These are phyloP conservation scores for Chaetomium cochliodes DNA, from an alignment of 495 filamentous ascomycete genomes.

Conservation along the genomic window DNA sequence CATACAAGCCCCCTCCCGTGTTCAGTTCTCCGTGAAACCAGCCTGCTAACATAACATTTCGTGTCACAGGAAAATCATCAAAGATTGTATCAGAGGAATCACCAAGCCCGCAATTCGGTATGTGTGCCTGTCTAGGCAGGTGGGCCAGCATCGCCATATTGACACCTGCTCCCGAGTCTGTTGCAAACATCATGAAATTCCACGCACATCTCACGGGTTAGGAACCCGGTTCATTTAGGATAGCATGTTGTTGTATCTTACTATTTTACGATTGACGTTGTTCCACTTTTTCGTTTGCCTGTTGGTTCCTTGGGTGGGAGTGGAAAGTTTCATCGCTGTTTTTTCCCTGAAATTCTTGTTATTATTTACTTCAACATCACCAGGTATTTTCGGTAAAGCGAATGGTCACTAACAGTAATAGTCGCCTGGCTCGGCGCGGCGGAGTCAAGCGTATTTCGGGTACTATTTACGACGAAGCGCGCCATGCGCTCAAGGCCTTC, in stretches of 20 bases:
- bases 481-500: conserved; percentile 52
- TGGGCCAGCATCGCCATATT: neutral
- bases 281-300: too few species aligned
- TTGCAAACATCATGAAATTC: neutral
- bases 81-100: conserved; percentile 63
- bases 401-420: conserved; percentile 47
- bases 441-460: conserved; percentile 72
- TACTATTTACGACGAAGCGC: conserved; percentile 68
- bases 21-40: neutral
- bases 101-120: conserved; percentile 69
- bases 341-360: too few species aligned
- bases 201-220: neutral
- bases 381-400: neutral
- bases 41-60: neutral
- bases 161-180: neutral
- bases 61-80: conserved; percentile 53
- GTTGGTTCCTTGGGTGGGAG: too few species aligned
- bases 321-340: too few species aligned
- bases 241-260: too few species aligned
- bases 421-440: conserved; percentile 75
- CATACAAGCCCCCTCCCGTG: neutral
- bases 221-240: neutral
- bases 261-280: too few species aligned
- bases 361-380: neutral
- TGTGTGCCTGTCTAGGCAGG: conserved; percentile 16